Evolutionary conservation across 257 asterid species (phyloP).

Genomic region (Salvia splendens): DNA sequence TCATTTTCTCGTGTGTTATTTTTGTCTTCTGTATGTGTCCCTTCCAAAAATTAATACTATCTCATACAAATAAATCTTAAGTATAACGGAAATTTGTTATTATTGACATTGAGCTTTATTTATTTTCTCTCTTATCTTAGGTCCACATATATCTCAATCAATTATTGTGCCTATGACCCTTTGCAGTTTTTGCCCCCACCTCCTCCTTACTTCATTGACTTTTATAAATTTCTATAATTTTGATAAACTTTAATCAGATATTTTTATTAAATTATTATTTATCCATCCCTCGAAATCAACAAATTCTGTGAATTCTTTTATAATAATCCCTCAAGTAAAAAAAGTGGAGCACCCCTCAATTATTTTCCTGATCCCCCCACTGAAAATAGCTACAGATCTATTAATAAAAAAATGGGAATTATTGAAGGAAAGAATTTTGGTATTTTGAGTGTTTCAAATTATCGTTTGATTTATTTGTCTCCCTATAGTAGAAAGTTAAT

Average conservation of each 20-base stretch:
- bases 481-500: not conserved
- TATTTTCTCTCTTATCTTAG: slow-evolving; percentile 14
- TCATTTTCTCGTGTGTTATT: slow-evolving; percentile 38
- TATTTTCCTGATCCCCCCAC: too few species aligned
- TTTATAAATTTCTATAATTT: not conserved
- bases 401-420: not conserved
- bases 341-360: too few species aligned
- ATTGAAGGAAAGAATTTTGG: not conserved
- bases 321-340: too few species aligned
- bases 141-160: slow-evolving; percentile 45
- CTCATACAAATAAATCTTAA: slow-evolving; percentile 19
- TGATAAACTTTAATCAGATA: not conserved
- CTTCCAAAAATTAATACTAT: slow-evolving; percentile 22
- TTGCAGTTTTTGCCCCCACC: slow-evolving; percentile 37
- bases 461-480: slow-evolving; percentile 18
- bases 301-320: not conserved
- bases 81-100: slow-evolving; percentile 26
- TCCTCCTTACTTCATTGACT: slow-evolving; percentile 29
- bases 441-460: slow-evolving; percentile 6
- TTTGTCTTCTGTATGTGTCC: slow-evolving; percentile 37
- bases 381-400: not conserved
- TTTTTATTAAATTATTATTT: not conserved
- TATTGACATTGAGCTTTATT: not conserved
- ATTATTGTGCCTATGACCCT: slow-evolving; percentile 17
- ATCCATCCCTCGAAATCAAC: not conserved